Base-by-base conservation (phyloP, 345 rosid species). In the Clarkia xantiana region DNA sequence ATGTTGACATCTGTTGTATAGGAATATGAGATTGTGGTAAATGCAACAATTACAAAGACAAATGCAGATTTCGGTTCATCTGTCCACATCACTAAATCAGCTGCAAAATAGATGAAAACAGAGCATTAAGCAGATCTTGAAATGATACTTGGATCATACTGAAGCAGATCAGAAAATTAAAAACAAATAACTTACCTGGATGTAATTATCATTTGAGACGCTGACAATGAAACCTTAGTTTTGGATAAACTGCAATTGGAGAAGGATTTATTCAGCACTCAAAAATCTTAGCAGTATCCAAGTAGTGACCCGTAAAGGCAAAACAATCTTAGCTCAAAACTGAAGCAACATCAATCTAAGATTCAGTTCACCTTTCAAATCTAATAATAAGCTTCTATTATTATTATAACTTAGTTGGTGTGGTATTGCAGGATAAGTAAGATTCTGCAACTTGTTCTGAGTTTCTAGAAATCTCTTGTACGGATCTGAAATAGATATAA, bases 81-180 rank as follows among this genome's bases (percentile, higher is more conserved):
- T 67, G 80, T 86, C 98, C 98, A 91, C 94, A 91, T 79, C 44
- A 84, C 85, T 45, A 91, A 62, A 73, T 91, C 98, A 75, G 78
- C 98, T 91, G 81, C 48, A 59, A 45, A 22, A 46, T 14, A 36
- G 48, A 29, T 10, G 3, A 6, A 39, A 40, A 18, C 3, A 12
- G 44, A 0, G 42, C 36, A 13, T 39, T 17, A 40, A 22, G 45
- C n/a, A 15, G 13, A 15, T n/a, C n/a, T n/a, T n/a, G n/a, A n/a
- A n/a, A n/a, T n/a, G n/a, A n/a, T n/a, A n/a, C n/a, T n/a, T n/a
- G n/a, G n/a, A n/a, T n/a, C n/a, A n/a, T n/a, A 9, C 56, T 52
- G 29, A 18, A 6, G 4, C 25, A 23, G 34, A 49, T 20, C 25
- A 1, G 9, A 9, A n/a, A n/a, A 9, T 49, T 23, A 19, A 4